A percentile compares a stretch with the other conserved stretches of the same genome.
Evolutionary conservation across 2,329 filamentous ascomycete genomes (phyloP).

Genomic region (Teratosphaeriaceae sp.): DNA sequence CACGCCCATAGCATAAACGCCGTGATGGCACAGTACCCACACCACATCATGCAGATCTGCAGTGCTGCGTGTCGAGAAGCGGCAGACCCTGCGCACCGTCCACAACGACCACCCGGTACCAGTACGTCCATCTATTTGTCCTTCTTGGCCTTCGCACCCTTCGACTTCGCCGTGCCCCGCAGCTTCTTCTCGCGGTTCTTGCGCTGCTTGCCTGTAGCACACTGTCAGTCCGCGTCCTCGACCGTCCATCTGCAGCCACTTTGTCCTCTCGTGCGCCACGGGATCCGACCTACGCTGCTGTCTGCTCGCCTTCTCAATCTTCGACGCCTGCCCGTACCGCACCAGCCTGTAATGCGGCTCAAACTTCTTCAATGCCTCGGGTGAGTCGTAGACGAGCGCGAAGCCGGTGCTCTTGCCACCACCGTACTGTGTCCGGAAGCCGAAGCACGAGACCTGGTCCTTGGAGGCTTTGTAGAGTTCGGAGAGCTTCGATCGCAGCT

Average conservation of each 20-base stretch:
- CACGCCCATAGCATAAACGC: conserved; percentile 20
- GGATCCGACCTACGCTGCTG: conserved; percentile 82
- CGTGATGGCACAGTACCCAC: conserved; percentile 14
- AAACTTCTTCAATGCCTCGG: conserved; percentile 99
- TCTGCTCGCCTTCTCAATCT: conserved; percentile 96
- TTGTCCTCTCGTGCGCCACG: not conserved
- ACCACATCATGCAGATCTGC: conserved; percentile 16
- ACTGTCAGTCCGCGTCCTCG: conserved; percentile 10
- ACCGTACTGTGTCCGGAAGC: conserved; percentile 97
- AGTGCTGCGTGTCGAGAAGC: conserved; percentile 8
- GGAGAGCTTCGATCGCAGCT: conserved; percentile 91
- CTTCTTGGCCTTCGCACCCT: conserved; percentile 93
- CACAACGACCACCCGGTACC: conserved; percentile 4
- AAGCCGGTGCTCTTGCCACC: conserved; percentile 99
- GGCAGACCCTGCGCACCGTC: conserved; percentile 6
- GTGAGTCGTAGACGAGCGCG: conserved; percentile 96
- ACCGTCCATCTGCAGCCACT: not conserved
- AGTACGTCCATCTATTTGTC: conserved; percentile 26
- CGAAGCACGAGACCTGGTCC: conserved; percentile 96
- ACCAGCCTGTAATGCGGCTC: conserved; percentile 97
- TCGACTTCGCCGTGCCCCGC: conserved; percentile 95
- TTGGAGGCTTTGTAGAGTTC: conserved; percentile 97
- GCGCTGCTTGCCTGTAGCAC: conserved; percentile 87
- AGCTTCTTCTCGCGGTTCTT: conserved; percentile 99
- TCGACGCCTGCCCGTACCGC: conserved; percentile 82